A percentile compares a stretch with the other conserved stretches of the same genome.
phyloP scores from a whole-genome alignment of 768 basidiomycete species.

The Cystofilobasidium capitatum region DNA sequence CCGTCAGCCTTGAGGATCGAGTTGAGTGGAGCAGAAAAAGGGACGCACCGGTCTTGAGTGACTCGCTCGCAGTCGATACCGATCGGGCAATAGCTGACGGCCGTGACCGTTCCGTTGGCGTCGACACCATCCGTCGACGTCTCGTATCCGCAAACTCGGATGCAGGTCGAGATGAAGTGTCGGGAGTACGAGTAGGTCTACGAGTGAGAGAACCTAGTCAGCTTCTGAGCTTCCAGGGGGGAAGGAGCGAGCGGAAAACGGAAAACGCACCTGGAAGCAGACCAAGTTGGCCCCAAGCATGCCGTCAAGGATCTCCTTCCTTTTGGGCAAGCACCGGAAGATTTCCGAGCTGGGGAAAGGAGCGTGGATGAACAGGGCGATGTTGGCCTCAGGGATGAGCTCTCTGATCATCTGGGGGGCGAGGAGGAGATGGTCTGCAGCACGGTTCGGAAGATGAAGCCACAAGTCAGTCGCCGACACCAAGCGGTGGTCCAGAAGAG shows the following conservation, averaged over 20 bases:
- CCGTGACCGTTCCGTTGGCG: constrained; percentile 70
- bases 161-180: constrained; percentile 88
- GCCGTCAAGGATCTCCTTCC: constrained; percentile 89
- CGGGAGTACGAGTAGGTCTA: constrained; percentile 88
- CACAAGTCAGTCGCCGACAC: background rate
- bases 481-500: background rate
- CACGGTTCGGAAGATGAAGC: background rate
- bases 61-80: constrained; percentile 90
- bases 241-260: background rate
- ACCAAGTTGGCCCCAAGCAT: constrained; percentile 96
- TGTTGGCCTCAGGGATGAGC: constrained; percentile 54
- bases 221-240: background rate
- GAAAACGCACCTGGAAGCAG: constrained; percentile 65
- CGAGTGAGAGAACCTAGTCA: background rate
- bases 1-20: background rate
- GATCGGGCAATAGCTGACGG: constrained; percentile 83
- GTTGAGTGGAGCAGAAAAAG: background rate
- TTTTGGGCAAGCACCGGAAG: constrained; percentile 79
- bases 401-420: constrained; percentile 75
- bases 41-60: constrained; percentile 59
- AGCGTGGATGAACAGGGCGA: constrained; percentile 93
- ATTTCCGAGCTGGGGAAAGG: constrained; percentile 96
- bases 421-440: constrained; percentile 67
- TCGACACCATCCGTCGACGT: constrained; percentile 63
- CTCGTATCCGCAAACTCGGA: constrained; percentile 94